Conservation (phyloP, 306 rosid species). For the Vigna reflexopilosa region DNA sequence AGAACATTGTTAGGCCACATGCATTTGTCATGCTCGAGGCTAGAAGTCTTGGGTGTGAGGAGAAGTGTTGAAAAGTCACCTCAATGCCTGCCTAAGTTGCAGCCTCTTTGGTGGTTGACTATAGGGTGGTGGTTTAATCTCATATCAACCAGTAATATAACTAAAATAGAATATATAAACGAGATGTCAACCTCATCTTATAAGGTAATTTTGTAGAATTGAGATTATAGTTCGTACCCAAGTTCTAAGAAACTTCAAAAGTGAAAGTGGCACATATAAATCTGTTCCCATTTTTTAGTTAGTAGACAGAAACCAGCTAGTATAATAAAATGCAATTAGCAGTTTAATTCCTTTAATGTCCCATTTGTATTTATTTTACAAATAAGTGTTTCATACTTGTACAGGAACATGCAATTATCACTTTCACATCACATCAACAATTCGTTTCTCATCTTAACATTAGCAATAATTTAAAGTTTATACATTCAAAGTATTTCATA, state of each 20-base stretch:
- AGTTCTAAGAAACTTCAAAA: conserved; percentile 1
- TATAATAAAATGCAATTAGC: conserved; percentile 14
- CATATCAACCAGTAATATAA: too few relatives aligned
- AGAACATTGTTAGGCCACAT: too few relatives aligned
- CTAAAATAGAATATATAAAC: too few relatives aligned
- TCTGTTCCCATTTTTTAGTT: conserved; percentile 2
- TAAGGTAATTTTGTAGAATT: too few relatives aligned
- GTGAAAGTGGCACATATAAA: not conserved
- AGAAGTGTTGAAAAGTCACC: too few relatives aligned
- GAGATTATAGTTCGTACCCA: too few relatives aligned
- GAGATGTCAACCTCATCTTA: too few relatives aligned
- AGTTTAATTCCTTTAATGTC: not conserved
- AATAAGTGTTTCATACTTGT: not conserved
- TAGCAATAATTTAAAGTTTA: conserved; percentile 24
- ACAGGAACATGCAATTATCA: not conserved
- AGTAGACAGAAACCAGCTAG: not conserved
- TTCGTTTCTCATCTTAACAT: conserved; percentile 16
- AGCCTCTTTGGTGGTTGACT: too few relatives aligned
- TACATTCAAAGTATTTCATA: conserved; percentile 12
- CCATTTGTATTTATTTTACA: conserved; percentile 4
- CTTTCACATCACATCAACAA: not conserved
- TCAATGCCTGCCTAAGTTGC: too few relatives aligned
- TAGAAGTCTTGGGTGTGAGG: too few relatives aligned
- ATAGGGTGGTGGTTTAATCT: too few relatives aligned
- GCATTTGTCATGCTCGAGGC: too few relatives aligned